phyloP scores from a whole-genome alignment of 169 alveolate genomes.

The Eimeria sp. region DNA sequence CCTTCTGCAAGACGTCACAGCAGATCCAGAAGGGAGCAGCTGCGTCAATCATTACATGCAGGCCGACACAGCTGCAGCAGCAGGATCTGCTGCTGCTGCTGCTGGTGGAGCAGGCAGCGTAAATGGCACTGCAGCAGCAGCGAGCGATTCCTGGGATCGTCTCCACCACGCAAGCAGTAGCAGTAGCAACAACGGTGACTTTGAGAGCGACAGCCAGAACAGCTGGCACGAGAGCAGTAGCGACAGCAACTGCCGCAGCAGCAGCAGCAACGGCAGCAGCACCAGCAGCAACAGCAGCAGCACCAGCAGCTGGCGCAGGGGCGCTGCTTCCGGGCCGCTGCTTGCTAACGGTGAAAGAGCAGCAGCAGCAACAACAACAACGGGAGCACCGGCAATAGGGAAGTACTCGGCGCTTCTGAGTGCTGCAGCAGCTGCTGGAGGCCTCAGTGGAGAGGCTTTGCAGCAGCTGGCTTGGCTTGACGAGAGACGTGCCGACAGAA shows the following conservation, averaged over 20 bases:
- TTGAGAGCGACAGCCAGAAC: conserved; percentile 5
- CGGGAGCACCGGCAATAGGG: conserved; percentile 12
- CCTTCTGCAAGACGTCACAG: neutral
- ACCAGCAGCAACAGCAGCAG: conserved; percentile 20
- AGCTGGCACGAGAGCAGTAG: conserved; percentile 25
- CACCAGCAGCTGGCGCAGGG: neutral
- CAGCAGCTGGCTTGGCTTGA: conserved; percentile 55
- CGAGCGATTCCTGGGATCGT: conserved; percentile 20
- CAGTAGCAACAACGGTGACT: neutral
- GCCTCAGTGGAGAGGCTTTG: conserved; percentile 2
- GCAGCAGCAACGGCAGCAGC: conserved; percentile 27
- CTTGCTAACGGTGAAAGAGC: neutral
- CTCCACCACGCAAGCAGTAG: neutral
- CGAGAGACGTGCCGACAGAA: conserved; percentile 43
- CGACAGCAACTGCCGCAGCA: conserved; percentile 24
- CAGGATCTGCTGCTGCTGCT: too few species aligned
- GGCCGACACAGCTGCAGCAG: neutral
- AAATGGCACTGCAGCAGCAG: conserved; percentile 12
- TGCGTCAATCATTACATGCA: neutral
- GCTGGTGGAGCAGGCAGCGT: neutral
- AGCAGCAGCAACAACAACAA: conserved; percentile 29
- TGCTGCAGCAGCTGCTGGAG: neutral
- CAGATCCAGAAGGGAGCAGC: conserved; percentile 26
- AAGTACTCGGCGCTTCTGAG: conserved; percentile 13
- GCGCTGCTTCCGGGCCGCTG: conserved; percentile 18